Percentiles rank a stretch among this genome's conserved stretches.
Conservation (phyloP, 176 grass and related monocot species). For the Aegilops sharonensis region DNA sequence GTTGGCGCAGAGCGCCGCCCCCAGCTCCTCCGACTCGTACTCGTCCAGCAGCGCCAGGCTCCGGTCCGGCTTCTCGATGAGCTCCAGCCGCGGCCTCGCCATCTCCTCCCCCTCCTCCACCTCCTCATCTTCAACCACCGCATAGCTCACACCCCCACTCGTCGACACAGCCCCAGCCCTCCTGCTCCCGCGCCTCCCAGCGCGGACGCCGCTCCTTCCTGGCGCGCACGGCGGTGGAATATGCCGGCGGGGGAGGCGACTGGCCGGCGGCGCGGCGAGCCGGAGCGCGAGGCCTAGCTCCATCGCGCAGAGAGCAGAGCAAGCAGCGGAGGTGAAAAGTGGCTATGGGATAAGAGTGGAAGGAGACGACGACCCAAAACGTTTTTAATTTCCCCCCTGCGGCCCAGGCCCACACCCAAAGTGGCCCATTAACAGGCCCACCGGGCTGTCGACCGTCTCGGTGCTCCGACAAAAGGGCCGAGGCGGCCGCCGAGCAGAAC, state of each 20-base stretch:
- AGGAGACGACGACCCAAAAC: background rate
- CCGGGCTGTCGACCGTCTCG: background rate
- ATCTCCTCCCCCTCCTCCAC: constrained; percentile 38
- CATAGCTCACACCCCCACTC: constrained; percentile 17
- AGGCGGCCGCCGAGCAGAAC: constrained; percentile 20
- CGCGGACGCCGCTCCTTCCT: background rate
- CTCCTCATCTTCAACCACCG: constrained; percentile 4
- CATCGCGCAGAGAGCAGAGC: constrained; percentile 15
- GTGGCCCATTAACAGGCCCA: background rate
- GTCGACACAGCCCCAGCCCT: constrained; percentile 11
- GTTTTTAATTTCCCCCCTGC: background rate
- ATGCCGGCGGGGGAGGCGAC: background rate
- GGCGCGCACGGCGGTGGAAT: background rate
- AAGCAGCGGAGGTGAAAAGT: background rate
- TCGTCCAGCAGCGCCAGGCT: constrained; percentile 71
- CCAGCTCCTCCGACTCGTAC: constrained; percentile 76
- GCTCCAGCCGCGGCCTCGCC: constrained; percentile 52
- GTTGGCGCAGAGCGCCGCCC: constrained; percentile 40
- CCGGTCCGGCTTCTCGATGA: constrained; percentile 85
- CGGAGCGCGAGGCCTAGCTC: constrained; percentile 52
- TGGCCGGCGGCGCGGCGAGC: constrained; percentile 30
- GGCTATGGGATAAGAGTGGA: constrained; percentile 27
- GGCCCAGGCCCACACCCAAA: background rate
- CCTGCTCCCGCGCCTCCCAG: background rate
- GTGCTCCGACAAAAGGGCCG: constrained; percentile 8